These are phyloP conservation scores for Phytophthora chlamydospora DNA, from an alignment of 352 stramenopile species.

Conservation along the genomic window DNA sequence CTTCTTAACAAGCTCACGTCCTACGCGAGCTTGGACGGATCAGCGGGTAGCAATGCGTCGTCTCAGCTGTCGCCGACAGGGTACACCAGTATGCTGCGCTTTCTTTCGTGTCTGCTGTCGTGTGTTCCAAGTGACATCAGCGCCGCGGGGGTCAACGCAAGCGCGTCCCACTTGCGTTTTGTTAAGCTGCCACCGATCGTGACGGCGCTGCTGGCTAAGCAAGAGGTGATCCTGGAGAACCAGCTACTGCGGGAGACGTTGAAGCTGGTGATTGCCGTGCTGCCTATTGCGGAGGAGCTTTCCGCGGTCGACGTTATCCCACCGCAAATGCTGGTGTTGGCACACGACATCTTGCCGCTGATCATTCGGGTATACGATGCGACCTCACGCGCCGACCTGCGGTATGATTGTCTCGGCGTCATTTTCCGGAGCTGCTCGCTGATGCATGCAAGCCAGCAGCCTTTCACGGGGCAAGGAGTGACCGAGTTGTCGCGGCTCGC, in stretches of 20 bases:
- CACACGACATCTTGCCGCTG: conserved; percentile 51
- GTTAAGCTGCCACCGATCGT: conserved; percentile 51
- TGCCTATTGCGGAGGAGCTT: conserved; percentile 48
- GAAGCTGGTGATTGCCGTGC: conserved; percentile 57
- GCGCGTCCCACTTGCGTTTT: conserved; percentile 45
- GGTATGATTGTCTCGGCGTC: conserved; percentile 61
- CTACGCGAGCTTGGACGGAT: conserved; percentile 28
- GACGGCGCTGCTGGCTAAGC: conserved; percentile 45
- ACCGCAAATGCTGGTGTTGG: conserved; percentile 36
- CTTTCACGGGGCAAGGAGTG: conserved; percentile 33
- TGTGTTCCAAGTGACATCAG: conserved; percentile 31
- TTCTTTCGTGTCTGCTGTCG: conserved; percentile 47
- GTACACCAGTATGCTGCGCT: conserved; percentile 53
- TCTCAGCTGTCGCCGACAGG: conserved; percentile 31
- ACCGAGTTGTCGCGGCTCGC: conserved; percentile 47
- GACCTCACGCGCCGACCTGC: conserved; percentile 52
- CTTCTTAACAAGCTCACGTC: conserved; percentile 41
- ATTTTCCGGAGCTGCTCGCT: conserved; percentile 57
- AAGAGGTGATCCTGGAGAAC: conserved; percentile 51
- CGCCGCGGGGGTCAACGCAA: conserved; percentile 5
- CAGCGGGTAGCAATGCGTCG: not conserved
- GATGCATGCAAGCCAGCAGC: conserved; percentile 36
- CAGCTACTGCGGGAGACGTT: conserved; percentile 59
- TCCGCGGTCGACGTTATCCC: conserved; percentile 23
- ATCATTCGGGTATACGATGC: conserved; percentile 65